Percentiles rank a stretch among this genome's conserved stretches.
phyloP scores from a whole-genome alignment of 768 basidiomycete species.

The Paxillus involutus region DNA sequence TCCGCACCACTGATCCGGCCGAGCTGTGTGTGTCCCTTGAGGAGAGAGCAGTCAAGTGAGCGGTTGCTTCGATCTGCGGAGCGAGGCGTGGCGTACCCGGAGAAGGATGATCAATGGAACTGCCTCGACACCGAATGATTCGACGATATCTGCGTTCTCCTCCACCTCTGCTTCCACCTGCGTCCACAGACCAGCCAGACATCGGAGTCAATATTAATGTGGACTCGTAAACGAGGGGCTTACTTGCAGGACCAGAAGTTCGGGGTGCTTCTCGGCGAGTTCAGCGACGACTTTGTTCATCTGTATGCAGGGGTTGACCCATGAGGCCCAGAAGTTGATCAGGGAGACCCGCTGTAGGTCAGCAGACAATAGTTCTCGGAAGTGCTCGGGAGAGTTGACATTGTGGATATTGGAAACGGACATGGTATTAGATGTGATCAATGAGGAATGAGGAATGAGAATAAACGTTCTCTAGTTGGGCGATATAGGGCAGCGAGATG shows the following conservation, averaged over 20 bases:
- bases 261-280: constrained; percentile 69
- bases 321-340: constrained; percentile 91
- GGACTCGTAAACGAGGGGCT: constrained; percentile 11
- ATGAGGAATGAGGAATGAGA: neutral
- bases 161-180: constrained; percentile 76
- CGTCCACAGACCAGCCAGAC: neutral
- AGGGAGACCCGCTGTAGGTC: constrained; percentile 84
- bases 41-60: neutral
- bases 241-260: constrained; percentile 75
- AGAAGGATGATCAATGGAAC: constrained; percentile 87
- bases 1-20: constrained; percentile 80
- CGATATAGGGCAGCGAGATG: neutral
- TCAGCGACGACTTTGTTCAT: constrained; percentile 82
- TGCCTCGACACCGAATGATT: constrained; percentile 88
- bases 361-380: constrained; percentile 67
- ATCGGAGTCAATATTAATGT: neutral
- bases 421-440: constrained; percentile 12
- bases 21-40: constrained; percentile 86
- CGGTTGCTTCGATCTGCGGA: neutral
- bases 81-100: constrained; percentile 46
- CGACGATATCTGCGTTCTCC: constrained; percentile 75
- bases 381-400: constrained; percentile 66
- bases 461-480: no score
- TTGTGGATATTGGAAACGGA: constrained; percentile 38
- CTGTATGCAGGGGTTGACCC: constrained; percentile 88